A percentile compares a stretch with the other conserved stretches of the same genome.
These are phyloP conservation scores for Urostyla sp. DNA, from an alignment of 73 alveolate genomes.

Conservation along the genomic window DNA sequence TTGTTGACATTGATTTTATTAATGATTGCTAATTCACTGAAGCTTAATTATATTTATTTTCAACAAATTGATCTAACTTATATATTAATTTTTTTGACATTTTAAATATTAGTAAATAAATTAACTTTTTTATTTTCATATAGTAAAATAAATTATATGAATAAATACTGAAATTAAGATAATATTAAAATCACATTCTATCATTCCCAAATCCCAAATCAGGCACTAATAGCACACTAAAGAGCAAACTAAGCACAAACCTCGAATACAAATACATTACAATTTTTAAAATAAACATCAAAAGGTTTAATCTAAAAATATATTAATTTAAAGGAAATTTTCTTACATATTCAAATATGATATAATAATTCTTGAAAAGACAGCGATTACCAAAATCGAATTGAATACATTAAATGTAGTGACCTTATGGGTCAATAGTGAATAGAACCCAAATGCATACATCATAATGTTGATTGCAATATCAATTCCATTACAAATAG, in stretches of 20 bases:
- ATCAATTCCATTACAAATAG: constrained; percentile 31
- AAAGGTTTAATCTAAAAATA: constrained; percentile 10
- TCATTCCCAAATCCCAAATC: no score
- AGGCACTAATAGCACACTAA: constrained; percentile 26
- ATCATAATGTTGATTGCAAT: constrained; percentile 1
- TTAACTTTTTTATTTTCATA: no score
- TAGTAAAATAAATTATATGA: no score
- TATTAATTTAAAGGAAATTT: neutral
- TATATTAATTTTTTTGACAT: no score
- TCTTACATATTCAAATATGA: constrained; percentile 38
- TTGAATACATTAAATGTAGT: constrained; percentile 34
- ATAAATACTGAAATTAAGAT: no score
- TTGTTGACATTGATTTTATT: no score
- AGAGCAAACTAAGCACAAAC: constrained; percentile 10
- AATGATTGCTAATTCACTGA: no score
- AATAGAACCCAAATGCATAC: constrained; percentile 10
- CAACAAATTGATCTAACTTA: no score
- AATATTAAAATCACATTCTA: no score
- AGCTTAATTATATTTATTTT: no score
- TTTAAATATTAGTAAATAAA: no score
- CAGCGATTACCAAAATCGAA: constrained; percentile 6
- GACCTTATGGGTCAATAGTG: constrained; percentile 14
- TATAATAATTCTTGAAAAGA: constrained; percentile 33
- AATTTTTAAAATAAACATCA: constrained; percentile 39
- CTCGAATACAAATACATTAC: constrained; percentile 32